Conservation (phyloP, 108 stramenopile genomes). For the Nannochloropsis gaditana region DNA sequence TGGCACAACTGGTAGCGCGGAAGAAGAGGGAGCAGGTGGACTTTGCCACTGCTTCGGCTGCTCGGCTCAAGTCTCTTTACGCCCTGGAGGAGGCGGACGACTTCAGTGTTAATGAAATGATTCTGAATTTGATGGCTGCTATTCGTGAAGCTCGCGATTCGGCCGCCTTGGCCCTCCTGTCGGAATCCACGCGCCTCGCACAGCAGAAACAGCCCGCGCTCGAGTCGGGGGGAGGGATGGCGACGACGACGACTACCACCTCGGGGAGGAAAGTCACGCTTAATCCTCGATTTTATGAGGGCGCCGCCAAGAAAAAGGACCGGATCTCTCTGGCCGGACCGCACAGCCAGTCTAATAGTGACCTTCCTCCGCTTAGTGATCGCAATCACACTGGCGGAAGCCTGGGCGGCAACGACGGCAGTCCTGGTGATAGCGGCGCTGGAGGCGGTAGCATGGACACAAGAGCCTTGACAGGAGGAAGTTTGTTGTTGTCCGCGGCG, state of each 20-base stretch:
- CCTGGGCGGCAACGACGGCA: too few relatives aligned
- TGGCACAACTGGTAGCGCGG: neutral
- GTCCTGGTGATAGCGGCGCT: neutral
- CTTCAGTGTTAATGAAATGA: neutral
- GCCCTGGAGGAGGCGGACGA: neutral
- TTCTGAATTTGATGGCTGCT: neutral
- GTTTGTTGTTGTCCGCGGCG: neutral
- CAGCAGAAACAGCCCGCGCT: neutral
- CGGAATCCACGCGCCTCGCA: neutral
- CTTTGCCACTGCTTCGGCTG: neutral
- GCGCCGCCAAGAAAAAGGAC: neutral
- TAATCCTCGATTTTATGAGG: constrained; percentile 15
- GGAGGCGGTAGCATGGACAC: neutral
- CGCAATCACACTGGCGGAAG: neutral
- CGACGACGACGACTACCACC: neutral
- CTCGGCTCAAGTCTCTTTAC: neutral
- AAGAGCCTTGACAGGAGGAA: neutral
- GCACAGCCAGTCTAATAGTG: neutral
- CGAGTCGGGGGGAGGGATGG: neutral
- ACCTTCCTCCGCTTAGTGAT: neutral
- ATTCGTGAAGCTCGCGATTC: constrained; percentile 3
- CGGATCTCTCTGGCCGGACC: neutral
- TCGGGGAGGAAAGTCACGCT: neutral
- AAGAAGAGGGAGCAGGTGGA: neutral
- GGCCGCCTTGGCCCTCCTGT: neutral